Evolutionary conservation across 2,329 filamentous ascomycete species (phyloP), one percentile per base, ranked within the genome.

Genomic region (Trichophyton rubrum): DNA sequence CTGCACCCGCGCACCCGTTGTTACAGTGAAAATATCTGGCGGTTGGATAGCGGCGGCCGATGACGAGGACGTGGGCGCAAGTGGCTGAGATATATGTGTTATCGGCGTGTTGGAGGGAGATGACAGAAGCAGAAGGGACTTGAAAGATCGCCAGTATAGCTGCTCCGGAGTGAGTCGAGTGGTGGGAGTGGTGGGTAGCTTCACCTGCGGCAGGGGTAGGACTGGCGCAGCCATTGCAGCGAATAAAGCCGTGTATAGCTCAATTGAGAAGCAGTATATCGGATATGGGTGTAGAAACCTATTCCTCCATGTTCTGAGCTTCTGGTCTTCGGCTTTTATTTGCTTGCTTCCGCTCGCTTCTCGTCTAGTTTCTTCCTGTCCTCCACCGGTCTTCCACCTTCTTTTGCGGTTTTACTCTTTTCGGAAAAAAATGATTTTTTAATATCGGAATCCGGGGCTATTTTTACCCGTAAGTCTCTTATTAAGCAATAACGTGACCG

Each of bases 81-180:
- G 74, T 63, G 81, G 87, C 72, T 86, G 87, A 57, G 89, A 91
- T 72, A 99, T 95, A 73, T 95, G 86, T 38, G 90, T 96, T 68
- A 99, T 84, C 53, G 90, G 88, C 72, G 88, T 90, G 71, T 89
- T 89, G 65, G 93, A 90, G 65, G 91, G 90, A 64, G 92, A 95
- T 53, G 93, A 89, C 64, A 97, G 85, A 63, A 92, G 85, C 61
- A 95, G 84, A 66, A 91, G 89, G 67, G 91, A 93, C 76, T 89
- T 90, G 79, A 99, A 99, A 11, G 88, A 87, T 71, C 87, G 88
- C 95, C 95, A 99, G 80, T 97, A 97, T 66, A 86, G 83, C 77
- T 97, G 91, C 78, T 99, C 93, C 35, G 91, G 86, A 4, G 92
- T 96, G 56, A 92, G 77, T 56, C 69, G 70, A 59, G 89, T 87